These are phyloP conservation scores for Lactuca sativa DNA, from an alignment of 129 eudicot species.

Conservation along the genomic window DNA sequence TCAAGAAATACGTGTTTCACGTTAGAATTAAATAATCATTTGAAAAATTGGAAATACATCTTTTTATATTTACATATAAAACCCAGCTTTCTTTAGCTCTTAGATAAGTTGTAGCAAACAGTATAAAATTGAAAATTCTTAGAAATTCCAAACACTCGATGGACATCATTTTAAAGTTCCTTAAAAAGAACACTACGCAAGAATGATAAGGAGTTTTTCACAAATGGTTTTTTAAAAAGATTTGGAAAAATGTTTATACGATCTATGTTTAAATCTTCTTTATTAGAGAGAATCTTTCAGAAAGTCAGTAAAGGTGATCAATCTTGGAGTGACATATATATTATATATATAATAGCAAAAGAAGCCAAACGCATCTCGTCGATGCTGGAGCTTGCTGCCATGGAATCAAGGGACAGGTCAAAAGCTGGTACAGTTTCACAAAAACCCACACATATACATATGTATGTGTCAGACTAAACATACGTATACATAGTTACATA, in stretches of 20 bases:
- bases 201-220: background rate
- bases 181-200: background rate
- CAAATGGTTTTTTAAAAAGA: background rate
- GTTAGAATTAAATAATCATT: background rate
- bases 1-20: background rate
- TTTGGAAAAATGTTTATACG: background rate
- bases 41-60: background rate
- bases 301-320: constrained; percentile 3
- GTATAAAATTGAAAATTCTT: background rate
- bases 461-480: background rate
- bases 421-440: constrained; percentile 35
- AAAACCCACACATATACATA: constrained; percentile 24
- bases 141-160: background rate
- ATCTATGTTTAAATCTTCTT: background rate
- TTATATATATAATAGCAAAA: constrained; percentile 12
- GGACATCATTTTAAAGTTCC: background rate
- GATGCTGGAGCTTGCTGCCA: constrained; percentile 56
- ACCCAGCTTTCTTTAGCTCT: background rate
- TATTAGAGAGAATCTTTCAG: background rate
- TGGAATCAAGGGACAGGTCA: constrained; percentile 72
- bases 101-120: background rate
- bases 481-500: background rate
- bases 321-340: constrained; percentile 3
- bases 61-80: background rate
- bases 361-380: constrained; percentile 36